A percentile compares a stretch with the other conserved stretches of the same genome.
Evolutionary conservation across 2,329 filamentous ascomycete genomes (phyloP).

Genomic region (Cryphonectria radicalis): DNA sequence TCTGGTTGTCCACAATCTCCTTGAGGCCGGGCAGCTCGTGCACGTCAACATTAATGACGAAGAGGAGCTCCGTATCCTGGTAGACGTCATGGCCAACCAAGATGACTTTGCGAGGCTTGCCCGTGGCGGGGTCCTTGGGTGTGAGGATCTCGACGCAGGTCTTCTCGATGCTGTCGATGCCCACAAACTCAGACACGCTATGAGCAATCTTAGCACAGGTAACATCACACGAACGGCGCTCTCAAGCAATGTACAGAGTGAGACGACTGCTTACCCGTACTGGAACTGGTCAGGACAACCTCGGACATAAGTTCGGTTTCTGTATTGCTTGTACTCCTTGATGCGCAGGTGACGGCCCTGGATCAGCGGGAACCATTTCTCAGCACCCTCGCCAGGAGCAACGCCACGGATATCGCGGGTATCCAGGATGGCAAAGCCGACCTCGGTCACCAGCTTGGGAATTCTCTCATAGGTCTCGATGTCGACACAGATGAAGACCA

Average conservation of each 20-base stretch:
- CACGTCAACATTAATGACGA: constrained; percentile 66
- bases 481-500: constrained; percentile 79
- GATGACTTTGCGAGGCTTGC: constrained; percentile 56
- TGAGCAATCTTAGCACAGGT: constrained; percentile 25
- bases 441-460: constrained; percentile 74
- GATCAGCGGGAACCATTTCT: constrained; percentile 71
- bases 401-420: constrained; percentile 58
- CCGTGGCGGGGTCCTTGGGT: constrained; percentile 27
- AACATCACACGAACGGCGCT: background rate
- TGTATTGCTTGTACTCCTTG: constrained; percentile 65
- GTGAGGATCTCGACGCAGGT: constrained; percentile 39
- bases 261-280: constrained; percentile 65
- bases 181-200: constrained; percentile 50
- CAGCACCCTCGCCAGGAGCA: constrained; percentile 63
- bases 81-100: constrained; percentile 78
- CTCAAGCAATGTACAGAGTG: background rate
- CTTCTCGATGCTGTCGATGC: constrained; percentile 41
- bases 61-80: constrained; percentile 71
- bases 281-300: constrained; percentile 77
- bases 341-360: constrained; percentile 77
- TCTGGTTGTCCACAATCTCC: constrained; percentile 73
- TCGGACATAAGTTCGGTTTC: constrained; percentile 69
- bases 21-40: constrained; percentile 57
- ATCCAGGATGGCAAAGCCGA: constrained; percentile 84
- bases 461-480: constrained; percentile 78